Evolutionary conservation across 495 filamentous ascomycete species (phyloP), one percentile per base, ranked within the genome.

Genomic region (Pseudomonodictys pantanalensis): DNA sequence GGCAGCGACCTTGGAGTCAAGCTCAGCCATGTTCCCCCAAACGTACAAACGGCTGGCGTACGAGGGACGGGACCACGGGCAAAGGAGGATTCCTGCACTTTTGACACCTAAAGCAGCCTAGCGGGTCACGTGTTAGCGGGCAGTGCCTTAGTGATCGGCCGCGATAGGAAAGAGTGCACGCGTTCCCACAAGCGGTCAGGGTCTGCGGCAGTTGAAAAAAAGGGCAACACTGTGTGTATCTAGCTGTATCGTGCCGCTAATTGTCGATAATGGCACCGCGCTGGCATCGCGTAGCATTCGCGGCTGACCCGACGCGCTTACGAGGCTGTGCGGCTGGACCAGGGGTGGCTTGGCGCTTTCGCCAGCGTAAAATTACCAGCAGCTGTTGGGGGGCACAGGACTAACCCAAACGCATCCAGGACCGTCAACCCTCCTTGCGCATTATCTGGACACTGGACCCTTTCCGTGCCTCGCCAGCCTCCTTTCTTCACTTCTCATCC

Each of bases 1-100:
- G 24, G 67, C 63, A n/a, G 79, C 78, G 17, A 81, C 79, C 26
- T 72, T 72, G 17, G 71, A 57, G 65, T 81, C 79, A 41, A 81
- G 62, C 44, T 51, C 29, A 25, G 64, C 39, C 55, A 63, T 67
- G 44, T 33, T 52, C 9, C 17, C 29, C 47, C n/a, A n/a, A n/a
- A n/a, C n/a, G 23, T 15, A 23, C 8, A 1, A 1, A 35, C 2
- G 50, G 48, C 48, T 52, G 18, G 39, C 41, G 52, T 48, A 47
- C 25, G 17, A 48, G 45, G 28, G 24, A 48, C n/a, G 1, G 24
- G 45, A 26, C 8, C 12, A 25, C 23, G 24, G 45, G n/a, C n/a
- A n/a, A n/a, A n/a, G n/a, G n/a, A n/a, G n/a, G n/a, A n/a, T n/a
- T n/a, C n/a, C n/a, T n/a, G n/a, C n/a, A n/a, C n/a, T n/a, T n/a